Evolutionary conservation across 2,329 filamentous ascomycete genomes (phyloP).

Genomic region (Aspergillus quadricinctus): DNA sequence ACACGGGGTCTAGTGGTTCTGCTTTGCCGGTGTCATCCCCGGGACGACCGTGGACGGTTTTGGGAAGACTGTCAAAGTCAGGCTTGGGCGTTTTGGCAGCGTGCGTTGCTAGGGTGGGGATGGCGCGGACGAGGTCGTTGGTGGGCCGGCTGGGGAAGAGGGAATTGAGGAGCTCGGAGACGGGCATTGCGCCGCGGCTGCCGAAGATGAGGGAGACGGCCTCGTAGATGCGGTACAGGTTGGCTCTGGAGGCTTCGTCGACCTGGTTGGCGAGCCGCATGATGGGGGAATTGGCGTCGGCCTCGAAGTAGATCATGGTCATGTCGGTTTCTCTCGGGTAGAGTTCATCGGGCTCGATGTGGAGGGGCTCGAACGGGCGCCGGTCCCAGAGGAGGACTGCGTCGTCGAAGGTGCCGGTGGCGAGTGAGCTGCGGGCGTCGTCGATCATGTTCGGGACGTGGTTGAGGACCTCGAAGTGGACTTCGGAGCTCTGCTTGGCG

Average conservation of each 20-base stretch:
- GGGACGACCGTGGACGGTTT: conserved; percentile 8
- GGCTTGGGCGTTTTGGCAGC: conserved; percentile 25
- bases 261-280: conserved; percentile 17
- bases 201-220: conserved; percentile 22
- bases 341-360: conserved; percentile 57
- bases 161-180: conserved; percentile 24
- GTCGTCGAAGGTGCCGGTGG: conserved; percentile 37
- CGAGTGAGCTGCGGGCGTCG: conserved; percentile 45
- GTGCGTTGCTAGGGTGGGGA: conserved; percentile 31
- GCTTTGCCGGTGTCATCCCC: neutral
- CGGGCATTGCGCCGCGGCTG: conserved; percentile 18
- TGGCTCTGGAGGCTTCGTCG: conserved; percentile 8
- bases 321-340: conserved; percentile 51
- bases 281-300: conserved; percentile 22
- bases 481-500: conserved; percentile 5
- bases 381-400: conserved; percentile 64
- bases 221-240: conserved; percentile 22
- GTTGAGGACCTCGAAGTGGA: conserved; percentile 29
- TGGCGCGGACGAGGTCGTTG: conserved; percentile 27
- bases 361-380: conserved; percentile 66
- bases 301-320: conserved; percentile 33
- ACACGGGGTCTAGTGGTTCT: conserved; percentile 14
- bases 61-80: conserved; percentile 21
- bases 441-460: conserved; percentile 44
- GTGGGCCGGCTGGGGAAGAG: conserved; percentile 28